These are phyloP conservation scores for Puccinia triticina DNA, from an alignment of 1,284 basidiomycete genomes.

Conservation along the genomic window DNA sequence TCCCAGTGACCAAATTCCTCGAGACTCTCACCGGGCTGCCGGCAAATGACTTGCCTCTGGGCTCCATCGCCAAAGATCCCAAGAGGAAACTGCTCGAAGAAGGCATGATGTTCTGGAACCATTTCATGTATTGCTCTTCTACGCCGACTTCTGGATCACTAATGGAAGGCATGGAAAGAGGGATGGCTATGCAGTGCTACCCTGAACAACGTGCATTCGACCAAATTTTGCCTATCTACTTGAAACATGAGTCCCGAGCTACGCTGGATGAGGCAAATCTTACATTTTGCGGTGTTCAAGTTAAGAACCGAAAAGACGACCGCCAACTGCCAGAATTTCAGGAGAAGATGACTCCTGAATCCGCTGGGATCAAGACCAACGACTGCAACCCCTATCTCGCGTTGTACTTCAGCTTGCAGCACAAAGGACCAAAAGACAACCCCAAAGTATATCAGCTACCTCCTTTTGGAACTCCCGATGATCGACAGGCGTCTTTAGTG, in stretches of 20 bases:
- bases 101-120: slow-evolving; percentile 15
- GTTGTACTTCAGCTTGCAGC: neutral
- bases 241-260: neutral
- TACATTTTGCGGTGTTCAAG: neutral
- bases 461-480: too few species aligned
- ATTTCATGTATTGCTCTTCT: neutral
- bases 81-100: neutral
- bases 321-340: too few species aligned
- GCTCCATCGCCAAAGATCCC: neutral
- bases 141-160: neutral
- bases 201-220: neutral
- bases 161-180: neutral
- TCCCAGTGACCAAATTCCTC: neutral
- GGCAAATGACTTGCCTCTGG: neutral
- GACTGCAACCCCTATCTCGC: neutral
- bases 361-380: neutral
- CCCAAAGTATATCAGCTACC: too few species aligned
- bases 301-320: neutral
- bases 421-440: neutral
- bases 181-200: neutral
- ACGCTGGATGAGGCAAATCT: neutral
- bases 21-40: neutral
- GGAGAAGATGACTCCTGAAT: neutral
- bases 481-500: too few species aligned
- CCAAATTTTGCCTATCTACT: slow-evolving; percentile 6